Base-by-base conservation (phyloP, 2,329 filamentous ascomycete genomes). In the Fusarium humuli region DNA sequence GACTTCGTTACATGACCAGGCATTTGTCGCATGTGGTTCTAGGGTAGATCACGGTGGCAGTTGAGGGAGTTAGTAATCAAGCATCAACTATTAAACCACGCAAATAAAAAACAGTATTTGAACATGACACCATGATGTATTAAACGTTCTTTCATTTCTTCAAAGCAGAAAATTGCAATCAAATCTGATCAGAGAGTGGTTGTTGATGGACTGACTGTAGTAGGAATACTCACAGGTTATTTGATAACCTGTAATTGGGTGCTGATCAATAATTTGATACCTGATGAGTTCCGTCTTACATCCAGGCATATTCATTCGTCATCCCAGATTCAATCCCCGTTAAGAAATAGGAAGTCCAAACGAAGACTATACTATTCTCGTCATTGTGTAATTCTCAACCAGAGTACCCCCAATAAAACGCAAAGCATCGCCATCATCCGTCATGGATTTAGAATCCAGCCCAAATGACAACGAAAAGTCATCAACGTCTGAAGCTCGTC, bases 361-460 rank as follows among this genome's bases (percentile, higher is more conserved):
- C 10, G n/a, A 41, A 41, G 12, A 18, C 34, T 6, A 12, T 22
- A 48, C 14, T 34, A 23, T 3, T 2, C 11, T 46, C 9, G 11
- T 22, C 10, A 23, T 8, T 30, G 14, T 37, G 18, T 37, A 37
- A 11, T n/a, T 37, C 34, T 11, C 14, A 25, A 23, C 6, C 23
- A 11, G 13, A 10, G 12, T n/a, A 40, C 22, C 27, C 47, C 7
- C 9, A 16, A 14, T 37, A 42, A 1, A 41, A 8, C 8, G 34
- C 30, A 29, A 16, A 5, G 23, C 12, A n/a, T 29, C 20, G 18
- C 8, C 18, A 41, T 27, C 7, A 10, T 27, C 40, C 30, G 11
- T 45, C 27, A 73, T 67, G 63, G 57, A 73, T 16, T 42, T 70
- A 25, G 71, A 74, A 16, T 69, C 71, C 5, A 75, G 69, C 57